phyloP scores from a whole-genome alignment of 257 asterid genomes.

The Capsicum rhomboideum region DNA sequence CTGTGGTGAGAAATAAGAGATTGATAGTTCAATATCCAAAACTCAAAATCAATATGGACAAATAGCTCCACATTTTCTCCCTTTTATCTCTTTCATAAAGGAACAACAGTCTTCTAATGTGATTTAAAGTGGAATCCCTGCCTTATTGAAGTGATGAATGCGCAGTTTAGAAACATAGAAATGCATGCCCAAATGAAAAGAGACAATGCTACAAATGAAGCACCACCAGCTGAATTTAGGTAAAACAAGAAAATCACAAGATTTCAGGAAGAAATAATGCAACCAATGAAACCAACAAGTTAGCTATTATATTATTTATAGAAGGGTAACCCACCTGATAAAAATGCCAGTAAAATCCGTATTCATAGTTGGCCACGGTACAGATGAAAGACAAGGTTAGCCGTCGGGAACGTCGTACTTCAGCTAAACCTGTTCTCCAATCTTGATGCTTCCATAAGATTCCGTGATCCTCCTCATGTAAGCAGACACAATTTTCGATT shows the following conservation, averaged over 20 bases:
- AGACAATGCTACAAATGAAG: not conserved
- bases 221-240: not conserved
- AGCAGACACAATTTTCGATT: constrained; percentile 23
- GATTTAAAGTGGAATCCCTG: not conserved
- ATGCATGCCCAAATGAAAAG: not conserved
- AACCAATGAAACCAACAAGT: not conserved
- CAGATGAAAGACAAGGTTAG: constrained; percentile 22
- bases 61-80: not conserved
- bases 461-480: constrained; percentile 31
- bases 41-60: not conserved
- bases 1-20: not conserved
- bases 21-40: not conserved
- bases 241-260: not conserved
- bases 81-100: not conserved
- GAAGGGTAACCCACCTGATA: constrained; percentile 16
- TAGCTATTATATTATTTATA: not conserved
- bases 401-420: constrained; percentile 21
- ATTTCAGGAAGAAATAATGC: not conserved
- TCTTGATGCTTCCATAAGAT: constrained; percentile 29
- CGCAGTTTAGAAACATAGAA: not conserved
- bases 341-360: constrained; percentile 25
- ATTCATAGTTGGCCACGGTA: constrained; percentile 26
- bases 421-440: constrained; percentile 29
- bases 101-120: not conserved
- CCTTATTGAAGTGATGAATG: not conserved